Evolutionary conservation across 441 rosid genomes (phyloP).

Genomic region (Raphanus hybrid): DNA sequence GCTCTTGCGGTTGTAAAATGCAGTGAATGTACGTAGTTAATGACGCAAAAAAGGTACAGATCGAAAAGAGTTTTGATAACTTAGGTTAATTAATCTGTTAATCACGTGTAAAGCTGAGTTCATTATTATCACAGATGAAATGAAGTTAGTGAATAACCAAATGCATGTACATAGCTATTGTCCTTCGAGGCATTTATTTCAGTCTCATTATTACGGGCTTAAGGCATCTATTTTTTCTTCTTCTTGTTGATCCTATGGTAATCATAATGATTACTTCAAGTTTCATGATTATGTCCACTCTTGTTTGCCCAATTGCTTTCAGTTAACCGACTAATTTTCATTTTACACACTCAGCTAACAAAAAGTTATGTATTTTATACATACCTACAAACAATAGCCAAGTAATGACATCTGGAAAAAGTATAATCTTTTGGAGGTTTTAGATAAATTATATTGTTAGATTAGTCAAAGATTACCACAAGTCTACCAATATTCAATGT

Average conservation of each 20-base stretch:
- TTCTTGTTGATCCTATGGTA: constrained; percentile 24
- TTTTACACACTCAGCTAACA: background rate
- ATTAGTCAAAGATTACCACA: background rate
- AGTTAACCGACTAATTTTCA: background rate
- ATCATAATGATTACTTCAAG: constrained; percentile 25
- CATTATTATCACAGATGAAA: constrained; percentile 24
- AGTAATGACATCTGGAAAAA: background rate
- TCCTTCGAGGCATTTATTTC: constrained; percentile 14
- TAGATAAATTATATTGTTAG: too few relatives aligned
- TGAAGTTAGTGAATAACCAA: constrained; percentile 16
- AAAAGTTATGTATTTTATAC: background rate
- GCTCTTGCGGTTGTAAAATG: constrained; percentile 19
- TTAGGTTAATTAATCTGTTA: constrained; percentile 24
- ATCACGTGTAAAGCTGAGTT: constrained; percentile 42
- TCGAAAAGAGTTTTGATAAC: background rate
- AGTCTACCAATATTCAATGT: too few relatives aligned
- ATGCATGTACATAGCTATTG: constrained; percentile 35
- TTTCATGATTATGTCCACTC: constrained; percentile 39
- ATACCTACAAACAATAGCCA: background rate
- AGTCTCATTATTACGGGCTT: constrained; percentile 15
- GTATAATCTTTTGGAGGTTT: too few relatives aligned
- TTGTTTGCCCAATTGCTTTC: background rate
- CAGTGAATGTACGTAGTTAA: constrained; percentile 37
- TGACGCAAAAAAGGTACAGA: constrained; percentile 22
- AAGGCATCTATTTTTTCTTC: constrained; percentile 12